These are phyloP conservation scores for Metschnikowia chrysomelidarum DNA, from an alignment of 805 yeast genomes.

Conservation along the genomic window DNA sequence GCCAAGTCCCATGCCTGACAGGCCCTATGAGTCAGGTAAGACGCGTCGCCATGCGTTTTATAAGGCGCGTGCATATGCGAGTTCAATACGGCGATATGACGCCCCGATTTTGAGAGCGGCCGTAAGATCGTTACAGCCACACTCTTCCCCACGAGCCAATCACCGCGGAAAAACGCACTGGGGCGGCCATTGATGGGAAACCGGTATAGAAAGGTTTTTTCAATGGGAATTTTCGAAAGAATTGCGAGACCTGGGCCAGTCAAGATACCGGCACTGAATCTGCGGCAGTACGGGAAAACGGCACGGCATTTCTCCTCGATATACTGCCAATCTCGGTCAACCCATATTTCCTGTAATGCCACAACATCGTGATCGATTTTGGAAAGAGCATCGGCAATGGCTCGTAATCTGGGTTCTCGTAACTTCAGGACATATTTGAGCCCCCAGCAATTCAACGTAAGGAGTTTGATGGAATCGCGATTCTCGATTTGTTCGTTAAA, in stretches of 20 bases:
- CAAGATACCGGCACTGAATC: constrained; percentile 78
- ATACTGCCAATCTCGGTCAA: constrained; percentile 75
- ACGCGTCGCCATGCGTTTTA: constrained; percentile 76
- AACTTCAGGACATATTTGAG: constrained; percentile 76
- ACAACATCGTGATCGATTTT: constrained; percentile 66
- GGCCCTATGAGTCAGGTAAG: constrained; percentile 85
- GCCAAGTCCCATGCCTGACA: constrained; percentile 97
- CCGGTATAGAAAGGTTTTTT: constrained; percentile 70
- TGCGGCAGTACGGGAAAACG: constrained; percentile 61
- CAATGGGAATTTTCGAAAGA: constrained; percentile 80
- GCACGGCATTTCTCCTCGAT: constrained; percentile 45
- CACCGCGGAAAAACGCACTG: constrained; percentile 90
- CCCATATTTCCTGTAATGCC: constrained; percentile 96
- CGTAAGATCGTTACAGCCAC: constrained; percentile 67
- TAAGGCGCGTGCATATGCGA: constrained; percentile 99
- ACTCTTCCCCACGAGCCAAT: constrained; percentile 95
- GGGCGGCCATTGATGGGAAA: constrained; percentile 95
- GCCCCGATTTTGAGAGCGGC: constrained; percentile 45
- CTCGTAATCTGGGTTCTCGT: constrained; percentile 61
- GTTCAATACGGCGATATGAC: constrained; percentile 75
- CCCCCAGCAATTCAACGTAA: constrained; percentile 88
- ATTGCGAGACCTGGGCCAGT: constrained; percentile 93
- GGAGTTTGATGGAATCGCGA: constrained; percentile 30
- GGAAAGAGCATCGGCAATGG: constrained; percentile 68
- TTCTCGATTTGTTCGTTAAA: too few relatives aligned